Evolutionary conservation across 768 basidiomycete genomes (phyloP).

Genomic region (Boletus eberwhitei): DNA sequence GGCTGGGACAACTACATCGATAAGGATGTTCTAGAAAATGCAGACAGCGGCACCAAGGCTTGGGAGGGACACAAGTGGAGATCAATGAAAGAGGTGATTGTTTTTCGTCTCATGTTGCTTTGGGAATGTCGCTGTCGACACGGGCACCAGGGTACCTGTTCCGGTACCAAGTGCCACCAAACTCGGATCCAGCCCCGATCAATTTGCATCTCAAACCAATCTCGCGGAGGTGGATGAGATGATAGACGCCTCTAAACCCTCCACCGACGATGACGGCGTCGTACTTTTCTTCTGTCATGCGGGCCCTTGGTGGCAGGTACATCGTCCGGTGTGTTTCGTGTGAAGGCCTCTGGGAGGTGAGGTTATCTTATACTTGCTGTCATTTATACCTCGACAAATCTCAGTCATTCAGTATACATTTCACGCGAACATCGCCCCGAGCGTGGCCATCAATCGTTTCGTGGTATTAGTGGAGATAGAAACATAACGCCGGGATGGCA

Average conservation of each 20-base stretch:
- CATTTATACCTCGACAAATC: not conserved
- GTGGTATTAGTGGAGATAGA: not conserved
- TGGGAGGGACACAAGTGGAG: conserved; percentile 36
- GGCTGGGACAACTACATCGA: conserved; percentile 33
- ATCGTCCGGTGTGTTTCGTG: too few relatives aligned
- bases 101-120: too few relatives aligned
- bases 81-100: conserved; percentile 27
- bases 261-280: conserved; percentile 7
- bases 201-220: conserved; percentile 6
- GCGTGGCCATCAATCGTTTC: too few relatives aligned
- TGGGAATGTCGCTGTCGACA: conserved; percentile 8
- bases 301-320: not conserved
- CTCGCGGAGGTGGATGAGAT: conserved; percentile 6
- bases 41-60: conserved; percentile 29
- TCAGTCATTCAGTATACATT: too few relatives aligned
- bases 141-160: conserved; percentile 13
- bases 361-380: not conserved
- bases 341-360: not conserved
- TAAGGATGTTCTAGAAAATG: conserved; percentile 30
- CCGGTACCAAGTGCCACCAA: conserved; percentile 17
- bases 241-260: conserved; percentile 3
- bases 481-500: not conserved
- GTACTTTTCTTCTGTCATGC: conserved; percentile 2
- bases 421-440: too few relatives aligned
- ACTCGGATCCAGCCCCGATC: conserved; percentile 5